Evolutionary conservation across 1,284 basidiomycete species (phyloP).

Genomic region (Neonothopanus nambi): DNA sequence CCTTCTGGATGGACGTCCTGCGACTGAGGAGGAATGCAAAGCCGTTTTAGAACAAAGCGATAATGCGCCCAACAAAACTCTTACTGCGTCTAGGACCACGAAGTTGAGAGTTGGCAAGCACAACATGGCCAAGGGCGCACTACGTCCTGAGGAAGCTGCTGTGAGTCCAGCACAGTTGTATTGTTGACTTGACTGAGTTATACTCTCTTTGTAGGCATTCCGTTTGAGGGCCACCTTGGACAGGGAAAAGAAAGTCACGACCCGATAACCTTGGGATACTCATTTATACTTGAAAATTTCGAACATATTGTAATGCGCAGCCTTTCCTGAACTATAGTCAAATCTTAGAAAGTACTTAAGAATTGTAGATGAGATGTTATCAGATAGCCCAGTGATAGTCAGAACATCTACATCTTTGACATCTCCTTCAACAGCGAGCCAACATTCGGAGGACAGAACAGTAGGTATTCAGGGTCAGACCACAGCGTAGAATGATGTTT

Average conservation of each 20-base stretch:
- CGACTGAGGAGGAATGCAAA: constrained; percentile 72
- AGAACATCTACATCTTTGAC: no score
- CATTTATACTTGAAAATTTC: not conserved
- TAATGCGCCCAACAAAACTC: constrained; percentile 42
- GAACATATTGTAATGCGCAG: no score
- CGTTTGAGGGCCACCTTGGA: constrained; percentile 59
- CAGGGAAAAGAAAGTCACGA: constrained; percentile 47
- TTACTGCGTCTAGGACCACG: constrained; percentile 39
- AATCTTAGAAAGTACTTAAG: no score
- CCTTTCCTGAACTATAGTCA: not conserved
- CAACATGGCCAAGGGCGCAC: constrained; percentile 83
- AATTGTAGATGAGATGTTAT: no score
- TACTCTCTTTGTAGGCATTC: constrained; percentile 43
- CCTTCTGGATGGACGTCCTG: constrained; percentile 71
- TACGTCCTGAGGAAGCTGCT: constrained; percentile 77
- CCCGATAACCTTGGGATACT: constrained; percentile 18
- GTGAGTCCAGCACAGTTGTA: constrained; percentile 40
- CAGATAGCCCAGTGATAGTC: no score
- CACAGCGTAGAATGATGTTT: constrained; percentile 9
- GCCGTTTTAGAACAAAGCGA: constrained; percentile 55
- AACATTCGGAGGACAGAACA: not conserved
- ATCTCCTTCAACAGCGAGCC: no score
- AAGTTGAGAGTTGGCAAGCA: constrained; percentile 68
- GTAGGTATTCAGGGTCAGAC: no score
- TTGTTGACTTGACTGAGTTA: not conserved